Conservation (phyloP, 164 flowering plant species). For the Pachysandra terminalis region DNA sequence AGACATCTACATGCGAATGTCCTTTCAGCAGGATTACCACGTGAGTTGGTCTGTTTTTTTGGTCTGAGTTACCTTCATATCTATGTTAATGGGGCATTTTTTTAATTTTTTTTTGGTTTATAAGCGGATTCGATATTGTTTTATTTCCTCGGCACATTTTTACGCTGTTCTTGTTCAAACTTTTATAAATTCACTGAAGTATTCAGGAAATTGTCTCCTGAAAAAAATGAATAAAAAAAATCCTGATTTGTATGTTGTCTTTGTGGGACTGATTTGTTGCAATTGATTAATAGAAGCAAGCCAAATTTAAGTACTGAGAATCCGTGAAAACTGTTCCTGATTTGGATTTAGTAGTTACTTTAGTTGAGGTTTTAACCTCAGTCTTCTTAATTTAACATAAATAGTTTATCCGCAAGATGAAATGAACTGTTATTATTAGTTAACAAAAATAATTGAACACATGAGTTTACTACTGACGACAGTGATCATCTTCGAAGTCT, state of each 20-base stretch:
- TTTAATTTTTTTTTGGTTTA: too few species aligned
- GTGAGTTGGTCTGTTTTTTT: constrained; percentile 83
- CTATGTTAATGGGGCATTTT: constrained; percentile 2
- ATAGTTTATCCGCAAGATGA: not conserved
- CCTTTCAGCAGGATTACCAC: constrained; percentile 89
- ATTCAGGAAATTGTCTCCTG: too few species aligned
- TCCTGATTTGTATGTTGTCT: too few species aligned
- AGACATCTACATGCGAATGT: constrained; percentile 72
- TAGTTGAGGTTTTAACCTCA: too few species aligned
- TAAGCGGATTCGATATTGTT: too few species aligned
- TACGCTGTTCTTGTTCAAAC: too few species aligned
- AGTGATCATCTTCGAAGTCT: not conserved
- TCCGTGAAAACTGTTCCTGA: too few species aligned
- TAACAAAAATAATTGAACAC: too few species aligned
- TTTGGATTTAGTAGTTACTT: too few species aligned
- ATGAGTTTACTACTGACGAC: not conserved
- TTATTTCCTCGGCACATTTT: too few species aligned
- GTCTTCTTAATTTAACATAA: not conserved
- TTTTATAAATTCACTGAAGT: too few species aligned
- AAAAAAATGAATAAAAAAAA: too few species aligned
- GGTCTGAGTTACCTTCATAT: constrained; percentile 21
- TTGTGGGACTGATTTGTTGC: not conserved
- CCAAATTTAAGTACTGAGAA: not conserved
- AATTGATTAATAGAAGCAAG: not conserved
- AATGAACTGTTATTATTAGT: not conserved